A percentile compares a stretch with the other conserved stretches of the same genome.
phyloP scores from a whole-genome alignment of 306 rosid species.

The Pyrus bretschneideri region DNA sequence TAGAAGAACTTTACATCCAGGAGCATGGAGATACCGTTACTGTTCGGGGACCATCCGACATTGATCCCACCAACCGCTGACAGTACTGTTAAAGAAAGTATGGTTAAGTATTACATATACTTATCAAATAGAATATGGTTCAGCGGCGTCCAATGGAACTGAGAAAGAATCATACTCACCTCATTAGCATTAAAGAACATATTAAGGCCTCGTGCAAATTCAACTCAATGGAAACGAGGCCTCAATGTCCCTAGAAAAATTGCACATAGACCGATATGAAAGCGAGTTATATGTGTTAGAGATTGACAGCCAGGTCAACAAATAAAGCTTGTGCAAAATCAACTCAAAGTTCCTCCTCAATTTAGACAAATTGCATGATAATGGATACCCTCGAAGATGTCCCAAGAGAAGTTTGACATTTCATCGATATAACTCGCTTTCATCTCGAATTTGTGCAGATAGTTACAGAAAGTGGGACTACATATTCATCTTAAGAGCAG shows the following conservation, averaged over 20 bases:
- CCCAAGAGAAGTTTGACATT: background rate
- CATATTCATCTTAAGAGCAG: background rate
- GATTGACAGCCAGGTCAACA: too few relatives aligned
- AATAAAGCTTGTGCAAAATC: background rate
- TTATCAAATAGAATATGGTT: background rate
- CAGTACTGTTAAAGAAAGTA: constrained; percentile 45
- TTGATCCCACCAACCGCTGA: constrained; percentile 96
- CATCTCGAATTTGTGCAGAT: background rate
- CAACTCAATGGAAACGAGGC: too few relatives aligned
- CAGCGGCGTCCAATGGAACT: constrained; percentile 12
- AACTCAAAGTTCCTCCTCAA: background rate
- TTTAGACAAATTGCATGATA: background rate
- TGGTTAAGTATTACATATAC: background rate
- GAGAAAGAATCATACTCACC: background rate
- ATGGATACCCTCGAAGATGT: background rate
- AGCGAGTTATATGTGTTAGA: too few relatives aligned
- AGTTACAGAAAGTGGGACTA: background rate
- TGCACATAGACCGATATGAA: too few relatives aligned
- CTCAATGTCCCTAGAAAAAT: too few relatives aligned
- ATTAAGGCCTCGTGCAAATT: background rate
- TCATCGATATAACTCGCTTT: background rate
- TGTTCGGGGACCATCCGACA: constrained; percentile 36
- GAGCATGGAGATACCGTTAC: constrained; percentile 46
- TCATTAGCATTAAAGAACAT: background rate
- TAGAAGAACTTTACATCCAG: constrained; percentile 9